Evolutionary conservation across 2,329 filamentous ascomycete genomes (phyloP).

Genomic region (Fusarium chlamydosporum): DNA sequence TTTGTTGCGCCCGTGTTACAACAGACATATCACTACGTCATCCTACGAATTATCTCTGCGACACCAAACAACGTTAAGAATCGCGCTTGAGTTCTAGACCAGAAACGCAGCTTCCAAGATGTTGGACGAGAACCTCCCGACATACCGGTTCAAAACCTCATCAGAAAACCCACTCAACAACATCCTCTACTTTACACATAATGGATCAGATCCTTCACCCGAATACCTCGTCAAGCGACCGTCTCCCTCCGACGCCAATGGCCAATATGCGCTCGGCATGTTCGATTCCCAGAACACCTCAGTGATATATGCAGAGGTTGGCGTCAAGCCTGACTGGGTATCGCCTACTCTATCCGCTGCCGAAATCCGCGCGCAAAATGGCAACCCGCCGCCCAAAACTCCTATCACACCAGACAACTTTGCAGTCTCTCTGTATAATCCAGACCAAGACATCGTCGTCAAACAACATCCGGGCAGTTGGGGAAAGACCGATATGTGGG

Average conservation of each 20-base stretch:
- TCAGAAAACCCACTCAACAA: conserved; percentile 69
- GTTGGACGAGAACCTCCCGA: conserved; percentile 96
- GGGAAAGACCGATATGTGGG: conserved; percentile 85
- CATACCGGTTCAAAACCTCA: conserved; percentile 68
- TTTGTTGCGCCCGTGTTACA: conserved; percentile 11
- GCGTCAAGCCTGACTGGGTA: conserved; percentile 87
- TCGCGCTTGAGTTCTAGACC: conserved; percentile 10
- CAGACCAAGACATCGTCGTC: conserved; percentile 84
- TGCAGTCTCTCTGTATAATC: conserved; percentile 91
- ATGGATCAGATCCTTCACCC: conserved; percentile 83
- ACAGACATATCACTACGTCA: conserved; percentile 27
- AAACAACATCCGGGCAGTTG: conserved; percentile 81
- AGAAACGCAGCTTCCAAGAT: conserved; percentile 62
- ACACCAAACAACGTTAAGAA: conserved; percentile 12
- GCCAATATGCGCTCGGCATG: conserved; percentile 88
- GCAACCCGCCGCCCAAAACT: conserved; percentile 70
- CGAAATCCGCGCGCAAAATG: conserved; percentile 79
- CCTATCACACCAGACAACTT: conserved; percentile 84
- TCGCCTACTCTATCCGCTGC: conserved; percentile 86
- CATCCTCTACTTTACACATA: conserved; percentile 73
- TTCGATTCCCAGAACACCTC: conserved; percentile 85
- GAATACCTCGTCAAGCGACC: conserved; percentile 87
- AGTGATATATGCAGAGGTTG: conserved; percentile 88
- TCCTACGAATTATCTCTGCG: conserved; percentile 20
- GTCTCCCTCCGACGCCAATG: conserved; percentile 75